Conservation (phyloP, 192 early-diverging fungal genomes). For the Allomyces javanicus region DNA sequence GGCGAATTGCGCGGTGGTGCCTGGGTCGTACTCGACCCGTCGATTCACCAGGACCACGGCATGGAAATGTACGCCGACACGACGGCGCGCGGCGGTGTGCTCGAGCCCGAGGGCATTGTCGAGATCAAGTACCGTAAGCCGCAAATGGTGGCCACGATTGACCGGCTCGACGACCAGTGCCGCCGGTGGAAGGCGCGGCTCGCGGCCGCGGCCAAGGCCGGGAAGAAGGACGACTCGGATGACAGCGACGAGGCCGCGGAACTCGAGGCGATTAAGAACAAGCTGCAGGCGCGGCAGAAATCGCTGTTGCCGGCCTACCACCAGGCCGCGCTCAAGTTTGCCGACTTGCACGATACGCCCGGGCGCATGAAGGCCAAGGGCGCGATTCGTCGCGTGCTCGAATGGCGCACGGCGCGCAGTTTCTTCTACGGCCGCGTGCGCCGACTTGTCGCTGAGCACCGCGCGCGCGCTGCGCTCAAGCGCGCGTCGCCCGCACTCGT, state of each 20-base stretch:
- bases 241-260: constrained; percentile 26
- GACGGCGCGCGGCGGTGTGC: constrained; percentile 75
- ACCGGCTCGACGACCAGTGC: constrained; percentile 69
- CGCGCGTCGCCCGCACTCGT: constrained; percentile 21
- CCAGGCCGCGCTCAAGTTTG: constrained; percentile 86
- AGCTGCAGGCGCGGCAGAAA: constrained; percentile 66
- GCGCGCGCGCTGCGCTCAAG: constrained; percentile 37
- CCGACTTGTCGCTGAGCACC: constrained; percentile 62
- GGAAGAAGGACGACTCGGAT: background rate
- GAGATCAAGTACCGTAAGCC: constrained; percentile 96
- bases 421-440: constrained; percentile 88
- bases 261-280: constrained; percentile 42
- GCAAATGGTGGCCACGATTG: constrained; percentile 80
- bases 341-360: constrained; percentile 90
- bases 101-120: constrained; percentile 93
- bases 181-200: constrained; percentile 45
- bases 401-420: constrained; percentile 57
- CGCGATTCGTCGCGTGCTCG: constrained; percentile 53
- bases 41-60: constrained; percentile 74
- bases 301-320: constrained; percentile 75
- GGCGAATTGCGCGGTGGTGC: constrained; percentile 96
- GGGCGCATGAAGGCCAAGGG: constrained; percentile 92
- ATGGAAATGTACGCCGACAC: constrained; percentile 99
- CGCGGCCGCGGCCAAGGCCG: background rate
- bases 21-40: constrained; percentile 94